Evolutionary conservation across 306 rosid genomes (phyloP).

Genomic region (Inga laurina): DNA sequence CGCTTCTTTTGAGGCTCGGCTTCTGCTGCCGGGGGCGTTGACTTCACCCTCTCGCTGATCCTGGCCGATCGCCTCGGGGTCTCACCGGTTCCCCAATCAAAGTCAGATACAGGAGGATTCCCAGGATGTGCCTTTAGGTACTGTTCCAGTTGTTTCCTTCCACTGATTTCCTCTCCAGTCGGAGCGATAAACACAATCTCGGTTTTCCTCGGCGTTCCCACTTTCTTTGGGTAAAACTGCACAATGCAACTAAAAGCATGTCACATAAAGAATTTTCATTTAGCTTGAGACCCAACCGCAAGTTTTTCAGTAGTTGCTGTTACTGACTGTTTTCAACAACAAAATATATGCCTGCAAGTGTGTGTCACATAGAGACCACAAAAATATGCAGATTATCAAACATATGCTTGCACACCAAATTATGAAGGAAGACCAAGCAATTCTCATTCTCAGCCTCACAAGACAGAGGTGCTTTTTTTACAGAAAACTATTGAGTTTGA

Average conservation of each 20-base stretch:
- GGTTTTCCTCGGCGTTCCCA: constrained; percentile 73
- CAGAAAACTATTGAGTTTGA: not conserved
- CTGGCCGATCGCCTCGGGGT: constrained; percentile 89
- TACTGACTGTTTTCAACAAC: not conserved
- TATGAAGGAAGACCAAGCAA: not conserved
- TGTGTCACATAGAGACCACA: not conserved
- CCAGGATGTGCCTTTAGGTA: constrained; percentile 81
- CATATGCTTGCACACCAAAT: not conserved
- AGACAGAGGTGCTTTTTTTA: not conserved
- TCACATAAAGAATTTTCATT: not conserved
- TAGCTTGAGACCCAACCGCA: not conserved
- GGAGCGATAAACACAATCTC: constrained; percentile 83
- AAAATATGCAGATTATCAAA: not conserved
- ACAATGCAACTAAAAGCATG: constrained; percentile 19
- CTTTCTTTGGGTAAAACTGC: constrained; percentile 80
- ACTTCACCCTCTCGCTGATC: constrained; percentile 79
- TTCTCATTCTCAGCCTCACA: too few species aligned
- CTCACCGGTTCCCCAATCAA: constrained; percentile 93
- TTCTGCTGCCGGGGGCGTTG: constrained; percentile 54
- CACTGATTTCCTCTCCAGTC: constrained; percentile 77
- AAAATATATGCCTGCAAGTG: not conserved
- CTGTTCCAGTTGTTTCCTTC: constrained; percentile 75
- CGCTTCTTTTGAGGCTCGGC: constrained; percentile 71
- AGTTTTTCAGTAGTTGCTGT: not conserved
- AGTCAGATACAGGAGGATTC: constrained; percentile 71